A percentile compares a stretch with the other conserved stretches of the same genome.
Evolutionary conservation across 257 asterid genomes (phyloP).

Genomic region (Fraxinus excelsior): DNA sequence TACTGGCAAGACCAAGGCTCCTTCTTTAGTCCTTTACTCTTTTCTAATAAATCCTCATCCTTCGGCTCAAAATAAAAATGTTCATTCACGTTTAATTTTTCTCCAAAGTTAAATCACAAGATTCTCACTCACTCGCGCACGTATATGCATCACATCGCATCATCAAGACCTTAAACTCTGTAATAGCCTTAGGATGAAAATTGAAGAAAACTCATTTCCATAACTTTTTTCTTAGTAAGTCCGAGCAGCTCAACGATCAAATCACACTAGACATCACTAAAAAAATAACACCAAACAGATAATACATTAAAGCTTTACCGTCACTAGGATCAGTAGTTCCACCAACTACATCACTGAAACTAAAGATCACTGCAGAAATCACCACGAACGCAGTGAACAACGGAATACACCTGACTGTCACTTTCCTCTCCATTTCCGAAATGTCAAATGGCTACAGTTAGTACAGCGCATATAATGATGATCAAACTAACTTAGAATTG

Average conservation of each 20-base stretch:
- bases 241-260: conserved; percentile 23
- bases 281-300: conserved; percentile 3
- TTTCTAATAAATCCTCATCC: neutral
- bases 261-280: conserved; percentile 17
- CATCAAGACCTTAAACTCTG: neutral
- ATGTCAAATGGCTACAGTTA: conserved; percentile 19
- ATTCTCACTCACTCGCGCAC: conserved; percentile 26
- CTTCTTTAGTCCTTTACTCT: neutral
- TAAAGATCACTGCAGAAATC: conserved; percentile 37
- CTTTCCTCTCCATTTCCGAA: conserved; percentile 41
- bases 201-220: conserved; percentile 17
- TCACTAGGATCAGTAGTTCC: conserved; percentile 75
- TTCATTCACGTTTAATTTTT: neutral
- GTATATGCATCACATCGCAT: conserved; percentile 1
- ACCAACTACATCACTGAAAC: conserved; percentile 27
- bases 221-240: conserved; percentile 1
- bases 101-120: conserved; percentile 12
- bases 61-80: neutral
- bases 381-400: conserved; percentile 29
- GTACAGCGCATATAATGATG: neutral
- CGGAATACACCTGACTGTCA: conserved; percentile 26
- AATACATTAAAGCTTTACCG: conserved; percentile 37
- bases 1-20: neutral
- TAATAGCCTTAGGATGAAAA: neutral
- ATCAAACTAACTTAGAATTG: conserved; percentile 32